A percentile compares a stretch with the other conserved stretches of the same genome.
phyloP scores from a whole-genome alignment of 495 filamentous ascomycete species.

The Penicillium robsamsonii region DNA sequence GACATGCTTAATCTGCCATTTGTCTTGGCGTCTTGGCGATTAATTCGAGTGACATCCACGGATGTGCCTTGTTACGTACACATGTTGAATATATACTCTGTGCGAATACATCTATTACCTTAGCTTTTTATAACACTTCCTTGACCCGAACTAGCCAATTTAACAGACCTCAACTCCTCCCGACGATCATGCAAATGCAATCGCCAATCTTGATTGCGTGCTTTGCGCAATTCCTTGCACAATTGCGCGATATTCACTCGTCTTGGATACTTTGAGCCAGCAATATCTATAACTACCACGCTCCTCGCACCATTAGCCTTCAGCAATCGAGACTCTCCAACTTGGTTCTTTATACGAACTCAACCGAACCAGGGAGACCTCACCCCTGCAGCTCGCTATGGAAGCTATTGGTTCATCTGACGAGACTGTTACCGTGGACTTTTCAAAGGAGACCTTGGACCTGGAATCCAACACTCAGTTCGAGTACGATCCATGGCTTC shows the following conservation, averaged over 20 bases:
- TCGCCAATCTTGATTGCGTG: constrained; percentile 27
- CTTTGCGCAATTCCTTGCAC: constrained; percentile 17
- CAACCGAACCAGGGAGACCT: not conserved
- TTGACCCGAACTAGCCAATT: not conserved
- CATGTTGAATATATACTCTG: too few species aligned
- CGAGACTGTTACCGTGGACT: not conserved
- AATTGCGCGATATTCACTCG: constrained; percentile 22
- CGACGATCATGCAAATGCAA: constrained; percentile 20
- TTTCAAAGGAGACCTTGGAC: constrained; percentile 12
- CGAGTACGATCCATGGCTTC: constrained; percentile 35
- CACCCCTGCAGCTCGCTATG: not conserved
- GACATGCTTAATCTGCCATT: not conserved
- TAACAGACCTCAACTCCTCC: not conserved
- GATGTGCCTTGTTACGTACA: too few species aligned
- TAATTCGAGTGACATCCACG: too few species aligned
- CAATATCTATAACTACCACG: constrained; percentile 7
- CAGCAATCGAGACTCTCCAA: not conserved
- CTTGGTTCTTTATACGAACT: not conserved
- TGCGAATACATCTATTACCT: too few species aligned
- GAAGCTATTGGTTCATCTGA: not conserved
- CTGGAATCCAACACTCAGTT: constrained; percentile 16
- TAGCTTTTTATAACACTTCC: too few species aligned
- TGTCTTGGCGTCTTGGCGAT: too few species aligned
- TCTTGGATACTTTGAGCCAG: not conserved
- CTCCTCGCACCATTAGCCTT: not conserved